These are phyloP conservation scores for Hymenoscyphus scutula DNA, from an alignment of 2,329 filamentous ascomycete genomes.

Conservation along the genomic window DNA sequence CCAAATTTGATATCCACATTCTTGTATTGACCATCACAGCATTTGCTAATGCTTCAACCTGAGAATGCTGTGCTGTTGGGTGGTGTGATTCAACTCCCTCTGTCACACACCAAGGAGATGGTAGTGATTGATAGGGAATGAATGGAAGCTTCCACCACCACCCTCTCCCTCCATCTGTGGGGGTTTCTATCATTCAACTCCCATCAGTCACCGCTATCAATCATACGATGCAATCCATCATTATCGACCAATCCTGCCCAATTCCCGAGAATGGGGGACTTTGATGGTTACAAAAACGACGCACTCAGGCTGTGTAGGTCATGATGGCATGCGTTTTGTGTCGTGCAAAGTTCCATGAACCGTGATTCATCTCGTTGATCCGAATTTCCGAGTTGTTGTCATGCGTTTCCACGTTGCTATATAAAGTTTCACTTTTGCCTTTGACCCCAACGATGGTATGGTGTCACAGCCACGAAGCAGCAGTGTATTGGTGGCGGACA, in stretches of 20 bases:
- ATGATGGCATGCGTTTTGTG: slow-evolving; percentile 1
- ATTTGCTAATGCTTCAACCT: neutral
- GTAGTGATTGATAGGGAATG: neutral
- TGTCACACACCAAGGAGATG: neutral
- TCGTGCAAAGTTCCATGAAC: neutral
- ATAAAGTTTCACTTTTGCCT: neutral
- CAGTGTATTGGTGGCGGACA: slow-evolving; percentile 18
- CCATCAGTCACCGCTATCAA: slow-evolving; percentile 3
- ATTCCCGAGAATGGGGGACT: neutral
- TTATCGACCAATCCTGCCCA: neutral
- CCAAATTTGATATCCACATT: neutral
- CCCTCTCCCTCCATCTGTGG: neutral
- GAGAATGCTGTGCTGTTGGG: neutral
- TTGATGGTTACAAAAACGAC: neutral
- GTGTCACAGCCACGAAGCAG: slow-evolving; percentile 25
- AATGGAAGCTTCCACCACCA: neutral
- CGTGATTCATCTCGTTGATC: neutral
- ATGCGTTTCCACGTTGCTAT: neutral
- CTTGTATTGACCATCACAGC: neutral
- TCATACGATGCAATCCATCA: neutral
- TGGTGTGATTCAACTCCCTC: neutral
- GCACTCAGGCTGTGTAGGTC: slow-evolving; percentile 1
- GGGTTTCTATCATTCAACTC: slow-evolving; percentile 1
- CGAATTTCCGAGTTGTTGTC: neutral
- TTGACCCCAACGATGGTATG: neutral